Evolutionary conservation across 2,329 filamentous ascomycete genomes (phyloP), one percentile per base, ranked within the genome.

Genomic region (Paecilomyces niveus): DNA sequence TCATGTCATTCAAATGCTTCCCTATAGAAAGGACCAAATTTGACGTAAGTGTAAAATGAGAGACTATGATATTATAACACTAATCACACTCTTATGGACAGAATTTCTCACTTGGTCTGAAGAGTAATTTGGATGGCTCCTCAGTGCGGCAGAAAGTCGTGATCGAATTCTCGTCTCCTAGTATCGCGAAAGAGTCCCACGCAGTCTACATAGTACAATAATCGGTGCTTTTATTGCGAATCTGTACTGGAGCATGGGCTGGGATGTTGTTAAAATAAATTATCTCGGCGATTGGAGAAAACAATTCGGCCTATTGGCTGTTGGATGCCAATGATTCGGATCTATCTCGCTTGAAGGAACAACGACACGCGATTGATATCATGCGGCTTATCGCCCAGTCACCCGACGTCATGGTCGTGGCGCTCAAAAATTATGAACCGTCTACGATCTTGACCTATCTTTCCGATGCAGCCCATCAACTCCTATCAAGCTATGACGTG

Each of bases 171-270:
- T 91, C 88, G 7, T 92, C 88, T 7, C 90, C 90, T 55, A 94
- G 94, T 72, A 92, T 94, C 60, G 90, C 90, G 53, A 93, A 93
- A 76, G 89, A 87, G 22, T 91, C 92, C 74, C 86, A 89, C 68
- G 87, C 86, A 22, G 86, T 76, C 77, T 92, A 64, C 81, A 88
- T 66, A 89, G 86, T 67, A 92, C 89, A 55, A 89, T 92, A 63
- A 88, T 91, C 58, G 88, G 89, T 51, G 86, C 86, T 31, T 90
- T 89, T 71, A 74, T 91, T 21, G 79, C 85, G 22, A 90, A 90
- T 66, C 70, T 90, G 2, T 89, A 90, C 69, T 79, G 86, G 65
- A 79, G 74, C 18, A 83, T 85, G 55, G 89, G 88, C 21, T 91
- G 87, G 85, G 5, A 26, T 26, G 24, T 26, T 26, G 5, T 26